A percentile compares a stretch with the other conserved stretches of the same genome.
phyloP scores from a whole-genome alignment of 768 basidiomycete species.

The Naganishia friedmannii region DNA sequence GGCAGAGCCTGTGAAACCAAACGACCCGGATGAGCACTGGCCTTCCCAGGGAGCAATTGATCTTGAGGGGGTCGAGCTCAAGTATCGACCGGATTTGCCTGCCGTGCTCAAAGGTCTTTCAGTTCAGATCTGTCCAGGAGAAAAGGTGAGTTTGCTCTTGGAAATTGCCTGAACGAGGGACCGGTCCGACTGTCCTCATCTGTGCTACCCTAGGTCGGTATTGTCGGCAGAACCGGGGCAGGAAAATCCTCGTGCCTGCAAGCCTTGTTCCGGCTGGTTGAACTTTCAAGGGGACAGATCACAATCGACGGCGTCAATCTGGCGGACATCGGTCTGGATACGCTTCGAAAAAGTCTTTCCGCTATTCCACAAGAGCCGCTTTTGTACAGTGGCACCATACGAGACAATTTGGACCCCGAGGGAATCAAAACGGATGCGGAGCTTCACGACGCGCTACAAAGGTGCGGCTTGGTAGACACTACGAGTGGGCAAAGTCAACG shows the following conservation, averaged over 20 bases:
- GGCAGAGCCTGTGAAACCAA: slow-evolving; percentile 69
- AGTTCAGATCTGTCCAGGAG: slow-evolving; percentile 60
- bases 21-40: slow-evolving; percentile 59
- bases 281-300: slow-evolving; percentile 70
- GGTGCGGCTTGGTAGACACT: slow-evolving; percentile 69
- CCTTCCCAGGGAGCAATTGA: slow-evolving; percentile 63
- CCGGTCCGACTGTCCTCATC: slow-evolving; percentile 77
- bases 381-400: slow-evolving; percentile 54
- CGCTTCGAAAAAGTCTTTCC: slow-evolving; percentile 59
- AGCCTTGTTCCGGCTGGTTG: slow-evolving; percentile 81
- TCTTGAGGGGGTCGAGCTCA: too few species aligned
- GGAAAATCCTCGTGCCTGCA: slow-evolving; percentile 89
- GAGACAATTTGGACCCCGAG: slow-evolving; percentile 76
- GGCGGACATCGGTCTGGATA: slow-evolving; percentile 65
- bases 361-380: slow-evolving; percentile 68
- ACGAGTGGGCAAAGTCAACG: slow-evolving; percentile 5
- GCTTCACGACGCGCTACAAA: slow-evolving; percentile 82
- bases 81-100: slow-evolving; percentile 53
- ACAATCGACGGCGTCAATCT: slow-evolving; percentile 78
- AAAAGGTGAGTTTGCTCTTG: slow-evolving; percentile 35
- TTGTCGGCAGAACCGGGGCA: slow-evolving; percentile 72
- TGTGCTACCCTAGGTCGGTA: slow-evolving; percentile 84
- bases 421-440: slow-evolving; percentile 57
- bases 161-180: slow-evolving; percentile 70
- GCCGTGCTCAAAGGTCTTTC: slow-evolving; percentile 60